Evolutionary conservation across 140 eudicot species (phyloP).

Genomic region (Bidens hawaiensis): DNA sequence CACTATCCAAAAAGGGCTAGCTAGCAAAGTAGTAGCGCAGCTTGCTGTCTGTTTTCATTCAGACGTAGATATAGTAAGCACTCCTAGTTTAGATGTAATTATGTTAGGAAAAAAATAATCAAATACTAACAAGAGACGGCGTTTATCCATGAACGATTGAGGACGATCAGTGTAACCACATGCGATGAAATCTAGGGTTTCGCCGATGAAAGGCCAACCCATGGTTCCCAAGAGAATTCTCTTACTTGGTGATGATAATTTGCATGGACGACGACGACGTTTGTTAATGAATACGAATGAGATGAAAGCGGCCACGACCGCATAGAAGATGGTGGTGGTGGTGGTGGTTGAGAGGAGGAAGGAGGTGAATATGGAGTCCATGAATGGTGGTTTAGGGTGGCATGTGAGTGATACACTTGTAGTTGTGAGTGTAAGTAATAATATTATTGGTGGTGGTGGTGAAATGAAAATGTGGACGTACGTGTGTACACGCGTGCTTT

Average conservation of each 20-base stretch:
- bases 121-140: slow-evolving; percentile 54
- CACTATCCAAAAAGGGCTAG: no score
- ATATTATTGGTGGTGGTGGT: background rate
- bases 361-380: slow-evolving; percentile 28
- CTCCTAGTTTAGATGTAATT: no score
- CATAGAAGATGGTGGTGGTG: slow-evolving; percentile 21
- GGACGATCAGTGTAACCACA: slow-evolving; percentile 78
- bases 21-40: no score
- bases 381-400: slow-evolving; percentile 14
- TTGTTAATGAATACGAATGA: slow-evolving; percentile 9
- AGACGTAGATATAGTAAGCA: no score
- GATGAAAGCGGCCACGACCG: slow-evolving; percentile 15
- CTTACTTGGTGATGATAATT: background rate
- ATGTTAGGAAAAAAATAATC: background rate
- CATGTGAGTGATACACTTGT: background rate
- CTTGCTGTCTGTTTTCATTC: no score
- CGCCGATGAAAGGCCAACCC: slow-evolving; percentile 92
- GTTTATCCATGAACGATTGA: slow-evolving; percentile 74
- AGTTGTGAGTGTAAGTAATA: slow-evolving; percentile 3
- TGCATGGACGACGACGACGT: background rate
- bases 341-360: slow-evolving; percentile 23
- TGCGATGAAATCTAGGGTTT: slow-evolving; percentile 77
- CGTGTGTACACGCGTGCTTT: slow-evolving; percentile 36
- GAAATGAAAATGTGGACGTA: slow-evolving; percentile 18
- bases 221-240: slow-evolving; percentile 49